Percentiles rank a stretch among this genome's conserved stretches.
Evolutionary conservation across 2,329 filamentous ascomycete genomes (phyloP).

Genomic region (Monosporascus cannonballus): DNA sequence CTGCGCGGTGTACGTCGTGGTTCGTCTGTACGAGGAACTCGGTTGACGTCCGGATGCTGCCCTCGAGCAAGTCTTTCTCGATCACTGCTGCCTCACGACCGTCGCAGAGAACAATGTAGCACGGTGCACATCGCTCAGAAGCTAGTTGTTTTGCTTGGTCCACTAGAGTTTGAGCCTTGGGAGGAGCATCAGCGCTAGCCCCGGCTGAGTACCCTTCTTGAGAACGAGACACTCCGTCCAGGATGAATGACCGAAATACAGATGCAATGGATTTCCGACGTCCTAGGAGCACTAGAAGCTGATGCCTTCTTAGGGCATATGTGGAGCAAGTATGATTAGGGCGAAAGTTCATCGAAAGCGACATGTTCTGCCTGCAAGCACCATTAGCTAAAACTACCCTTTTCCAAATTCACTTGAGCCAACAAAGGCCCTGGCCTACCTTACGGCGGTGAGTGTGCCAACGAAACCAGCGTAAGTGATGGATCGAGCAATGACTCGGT

Average conservation of each 20-base stretch:
- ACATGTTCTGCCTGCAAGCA: constrained; percentile 30
- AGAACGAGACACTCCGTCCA: constrained; percentile 1
- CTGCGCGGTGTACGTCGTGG: constrained; percentile 34
- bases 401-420: not conserved
- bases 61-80: constrained; percentile 48
- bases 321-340: constrained; percentile 37
- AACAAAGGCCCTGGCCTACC: constrained; percentile 20
- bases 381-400: not conserved
- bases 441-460: constrained; percentile 43
- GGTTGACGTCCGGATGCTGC: constrained; percentile 35
- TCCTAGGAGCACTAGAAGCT: constrained; percentile 48
- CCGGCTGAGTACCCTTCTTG: not conserved
- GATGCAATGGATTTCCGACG: constrained; percentile 47
- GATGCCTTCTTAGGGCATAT: constrained; percentile 38
- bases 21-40: constrained; percentile 53
- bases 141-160: constrained; percentile 24
- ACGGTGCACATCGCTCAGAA: constrained; percentile 40
- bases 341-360: constrained; percentile 45
- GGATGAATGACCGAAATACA: constrained; percentile 33
- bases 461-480: constrained; percentile 47
- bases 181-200: constrained; percentile 2
- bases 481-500: constrained; percentile 36
- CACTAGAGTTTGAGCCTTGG: too few species aligned
- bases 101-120: constrained; percentile 51
- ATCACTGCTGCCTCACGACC: constrained; percentile 40